Percentiles rank a stretch among this genome's conserved stretches.
Evolutionary conservation across 345 rosid genomes (phyloP).

Genomic region (Arabis hirsuta): DNA sequence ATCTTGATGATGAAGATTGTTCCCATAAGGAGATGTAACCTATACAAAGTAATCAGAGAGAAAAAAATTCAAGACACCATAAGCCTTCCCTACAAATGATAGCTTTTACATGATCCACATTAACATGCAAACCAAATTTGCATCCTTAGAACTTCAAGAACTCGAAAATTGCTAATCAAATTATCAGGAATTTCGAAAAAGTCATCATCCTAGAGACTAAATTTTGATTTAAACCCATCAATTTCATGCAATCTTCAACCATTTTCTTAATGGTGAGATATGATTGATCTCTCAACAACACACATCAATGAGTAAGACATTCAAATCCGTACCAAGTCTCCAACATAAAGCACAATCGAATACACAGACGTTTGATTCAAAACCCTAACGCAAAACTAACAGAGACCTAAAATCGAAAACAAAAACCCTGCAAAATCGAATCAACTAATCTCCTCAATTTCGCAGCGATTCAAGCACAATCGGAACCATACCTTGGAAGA

Average conservation of each 20-base stretch:
- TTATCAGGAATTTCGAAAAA: no score
- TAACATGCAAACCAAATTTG: slow-evolving; percentile 15
- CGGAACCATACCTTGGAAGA: slow-evolving; percentile 57
- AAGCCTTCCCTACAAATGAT: background rate
- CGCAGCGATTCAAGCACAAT: slow-evolving; percentile 19
- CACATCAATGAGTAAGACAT: slow-evolving; percentile 15
- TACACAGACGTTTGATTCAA: slow-evolving; percentile 2
- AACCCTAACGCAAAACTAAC: slow-evolving; percentile 17
- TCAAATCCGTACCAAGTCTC: slow-evolving; percentile 6
- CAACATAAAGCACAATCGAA: slow-evolving; percentile 9
- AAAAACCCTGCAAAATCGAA: slow-evolving; percentile 7
- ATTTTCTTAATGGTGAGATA: background rate
- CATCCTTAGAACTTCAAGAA: background rate
- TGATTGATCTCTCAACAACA: slow-evolving; percentile 25
- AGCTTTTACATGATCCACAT: background rate
- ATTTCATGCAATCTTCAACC: background rate
- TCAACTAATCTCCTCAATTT: slow-evolving; percentile 13
- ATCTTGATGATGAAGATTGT: slow-evolving; percentile 66
- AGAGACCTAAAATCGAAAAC: background rate
- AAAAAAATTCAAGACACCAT: background rate
- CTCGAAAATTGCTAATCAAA: background rate
- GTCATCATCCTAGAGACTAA: background rate
- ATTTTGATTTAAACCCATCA: background rate
- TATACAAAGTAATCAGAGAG: slow-evolving; percentile 22
- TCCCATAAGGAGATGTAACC: slow-evolving; percentile 92